Evolutionary conservation across 768 basidiomycete genomes (phyloP).

Genomic region (Hortiboletus campestris): DNA sequence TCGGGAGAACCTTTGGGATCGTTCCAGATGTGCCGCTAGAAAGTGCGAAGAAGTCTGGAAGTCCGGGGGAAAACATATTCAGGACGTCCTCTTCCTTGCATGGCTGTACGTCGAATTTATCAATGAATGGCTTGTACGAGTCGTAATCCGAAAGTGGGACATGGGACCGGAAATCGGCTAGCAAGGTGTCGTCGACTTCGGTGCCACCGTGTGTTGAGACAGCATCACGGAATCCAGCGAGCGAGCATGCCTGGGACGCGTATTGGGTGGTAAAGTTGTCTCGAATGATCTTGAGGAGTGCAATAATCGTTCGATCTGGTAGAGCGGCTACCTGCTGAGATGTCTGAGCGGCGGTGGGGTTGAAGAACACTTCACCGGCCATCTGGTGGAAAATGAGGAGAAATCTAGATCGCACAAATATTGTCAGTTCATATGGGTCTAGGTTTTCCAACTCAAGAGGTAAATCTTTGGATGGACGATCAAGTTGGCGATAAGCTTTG

Average conservation of each 20-base stretch:
- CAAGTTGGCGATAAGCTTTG: too few species aligned
- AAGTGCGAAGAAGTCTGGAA: conserved; percentile 9
- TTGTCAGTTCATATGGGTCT: neutral
- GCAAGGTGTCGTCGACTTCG: conserved; percentile 3
- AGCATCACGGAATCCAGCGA: conserved; percentile 9
- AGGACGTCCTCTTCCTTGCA: conserved; percentile 19
- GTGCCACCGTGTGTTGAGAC: neutral
- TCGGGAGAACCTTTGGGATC: conserved; percentile 5
- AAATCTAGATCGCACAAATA: neutral
- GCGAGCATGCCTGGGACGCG: neutral
- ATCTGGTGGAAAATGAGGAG: neutral
- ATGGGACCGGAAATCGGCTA: conserved; percentile 6
- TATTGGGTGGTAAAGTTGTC: conserved; percentile 12
- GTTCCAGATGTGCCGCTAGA: conserved; percentile 19
- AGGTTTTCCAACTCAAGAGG: neutral
- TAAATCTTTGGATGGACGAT: neutral
- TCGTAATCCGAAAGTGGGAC: conserved; percentile 13
- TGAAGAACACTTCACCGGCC: too few species aligned
- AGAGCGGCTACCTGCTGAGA: neutral
- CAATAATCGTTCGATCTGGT: neutral
- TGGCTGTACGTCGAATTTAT: conserved; percentile 13
- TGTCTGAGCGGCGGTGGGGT: too few species aligned
- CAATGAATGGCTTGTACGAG: conserved; percentile 12
- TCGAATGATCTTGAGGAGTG: conserved; percentile 3
- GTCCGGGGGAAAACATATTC: conserved; percentile 21